Evolutionary conservation across 2,329 filamentous ascomycete species (phyloP).

Genomic region (Dactylellina sp.): DNA sequence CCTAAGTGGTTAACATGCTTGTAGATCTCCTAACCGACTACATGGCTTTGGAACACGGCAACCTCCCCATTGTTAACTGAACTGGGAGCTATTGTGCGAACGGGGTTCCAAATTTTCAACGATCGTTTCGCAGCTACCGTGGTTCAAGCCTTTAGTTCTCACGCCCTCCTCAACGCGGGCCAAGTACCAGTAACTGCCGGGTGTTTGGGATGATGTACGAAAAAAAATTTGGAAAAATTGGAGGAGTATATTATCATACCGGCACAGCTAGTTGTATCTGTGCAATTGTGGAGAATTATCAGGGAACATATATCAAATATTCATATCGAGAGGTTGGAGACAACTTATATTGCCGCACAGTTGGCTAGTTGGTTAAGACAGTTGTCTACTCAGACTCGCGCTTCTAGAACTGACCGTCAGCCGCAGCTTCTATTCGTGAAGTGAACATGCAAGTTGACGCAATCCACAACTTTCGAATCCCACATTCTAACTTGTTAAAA

Average conservation of each 20-base stretch:
- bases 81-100: constrained; percentile 10
- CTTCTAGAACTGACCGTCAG: neutral
- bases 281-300: constrained; percentile 10
- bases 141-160: too few species aligned
- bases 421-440: constrained; percentile 16
- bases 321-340: too few species aligned
- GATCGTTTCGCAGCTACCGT: too few species aligned
- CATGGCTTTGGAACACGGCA: constrained; percentile 36
- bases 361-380: too few species aligned
- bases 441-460: constrained; percentile 39
- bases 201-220: too few species aligned
- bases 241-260: too few species aligned
- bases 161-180: too few species aligned
- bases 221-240: too few species aligned
- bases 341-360: too few species aligned
- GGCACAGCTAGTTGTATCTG: too few species aligned
- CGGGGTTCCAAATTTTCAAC: too few species aligned
- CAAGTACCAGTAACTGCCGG: too few species aligned
- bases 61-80: neutral
- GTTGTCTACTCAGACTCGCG: neutral
- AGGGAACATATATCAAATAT: neutral
- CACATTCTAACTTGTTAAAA: neutral
- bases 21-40: constrained; percentile 9
- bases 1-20: neutral
- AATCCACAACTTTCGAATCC: neutral